Evolutionary conservation across 2,329 filamentous ascomycete genomes (phyloP), one percentile per base, ranked within the genome.

Genomic region (Colletotrichum orchidophilum): DNA sequence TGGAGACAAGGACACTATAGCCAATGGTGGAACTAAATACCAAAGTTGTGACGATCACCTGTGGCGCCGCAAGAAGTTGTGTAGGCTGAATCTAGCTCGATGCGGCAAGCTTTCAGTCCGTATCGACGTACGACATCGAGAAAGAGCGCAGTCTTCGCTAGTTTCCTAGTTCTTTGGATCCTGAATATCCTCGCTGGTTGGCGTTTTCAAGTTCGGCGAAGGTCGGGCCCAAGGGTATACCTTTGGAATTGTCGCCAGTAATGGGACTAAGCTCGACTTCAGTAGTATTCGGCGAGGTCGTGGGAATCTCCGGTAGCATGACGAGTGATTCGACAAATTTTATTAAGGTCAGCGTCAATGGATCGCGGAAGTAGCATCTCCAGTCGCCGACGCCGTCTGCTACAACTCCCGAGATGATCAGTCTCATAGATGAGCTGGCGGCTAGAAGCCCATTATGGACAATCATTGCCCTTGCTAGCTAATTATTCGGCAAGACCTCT

Each of bases 401-500:
- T 18, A 74, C 60, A 11, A 66, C 24, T 6, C 75, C 74, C 3
- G 74, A 63, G 4, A 76, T 35, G 21, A 76, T 70, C 1, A 73
- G 74, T 2, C 75, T 74, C 18, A 76, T 24, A 11, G 69, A 60
- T 74, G 75, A 54, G 73, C 79, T 58, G 46, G 74, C 59, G 12
- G 67, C 39, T 27, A 70, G 8, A 69, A 77, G 12, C 65, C 70
- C 63, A 49, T 73, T 69, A 15, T 65, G 46, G 74, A 77, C 60
- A 69, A 76, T 46, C 77, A 80, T 75, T n/a, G 73, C 72, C n/a
- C 65, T 64, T 8, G 74, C 70, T 1, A 73, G 49, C 49, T 76
- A 70, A 15, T 70, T 46, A 60, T 73, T 50, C 66, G 58, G 73
- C 21, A 75, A 75, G 3, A 31, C 69, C 27, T 75, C 74, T 7